Evolutionary conservation across 208 protist species (phyloP).

Genomic region (Wallacemonas rigidus): DNA sequence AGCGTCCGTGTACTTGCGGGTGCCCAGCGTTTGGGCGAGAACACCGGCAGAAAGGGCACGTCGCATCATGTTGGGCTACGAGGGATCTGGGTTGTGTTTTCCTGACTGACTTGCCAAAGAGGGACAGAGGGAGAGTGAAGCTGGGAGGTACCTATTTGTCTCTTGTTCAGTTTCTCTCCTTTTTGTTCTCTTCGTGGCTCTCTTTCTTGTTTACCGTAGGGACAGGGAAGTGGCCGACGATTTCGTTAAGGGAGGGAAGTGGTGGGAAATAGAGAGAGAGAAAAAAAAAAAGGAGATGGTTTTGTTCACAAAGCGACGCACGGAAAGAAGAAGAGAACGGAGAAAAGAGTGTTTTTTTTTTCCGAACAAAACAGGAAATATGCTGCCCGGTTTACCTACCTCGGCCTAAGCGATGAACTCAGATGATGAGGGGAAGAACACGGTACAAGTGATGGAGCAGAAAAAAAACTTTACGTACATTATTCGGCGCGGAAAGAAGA

Average conservation of each 20-base stretch:
- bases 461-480: not conserved
- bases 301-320: slow-evolving; percentile 2
- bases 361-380: too few relatives aligned
- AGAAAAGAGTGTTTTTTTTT: slow-evolving; percentile 11
- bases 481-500: not conserved
- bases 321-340: slow-evolving; percentile 1
- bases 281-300: not conserved
- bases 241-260: slow-evolving; percentile 10
- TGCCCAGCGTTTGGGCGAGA: slow-evolving; percentile 14
- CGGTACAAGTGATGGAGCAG: not conserved
- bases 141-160: not conserved
- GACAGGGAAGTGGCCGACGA: not conserved
- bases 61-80: slow-evolving; percentile 61
- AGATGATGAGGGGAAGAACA: not conserved
- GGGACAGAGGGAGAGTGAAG: not conserved
- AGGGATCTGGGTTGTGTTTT: slow-evolving; percentile 5
- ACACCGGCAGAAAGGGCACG: slow-evolving; percentile 34
- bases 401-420: not conserved
- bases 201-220: not conserved
- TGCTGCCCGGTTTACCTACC: too few relatives aligned
- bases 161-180: not conserved
- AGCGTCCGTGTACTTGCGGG: slow-evolving; percentile 72
- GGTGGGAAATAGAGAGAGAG: slow-evolving; percentile 1
- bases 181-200: not conserved
- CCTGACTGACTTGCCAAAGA: not conserved